These are phyloP conservation scores for Triangularia setosa DNA, from an alignment of 2,329 filamentous ascomycete genomes.

Conservation along the genomic window DNA sequence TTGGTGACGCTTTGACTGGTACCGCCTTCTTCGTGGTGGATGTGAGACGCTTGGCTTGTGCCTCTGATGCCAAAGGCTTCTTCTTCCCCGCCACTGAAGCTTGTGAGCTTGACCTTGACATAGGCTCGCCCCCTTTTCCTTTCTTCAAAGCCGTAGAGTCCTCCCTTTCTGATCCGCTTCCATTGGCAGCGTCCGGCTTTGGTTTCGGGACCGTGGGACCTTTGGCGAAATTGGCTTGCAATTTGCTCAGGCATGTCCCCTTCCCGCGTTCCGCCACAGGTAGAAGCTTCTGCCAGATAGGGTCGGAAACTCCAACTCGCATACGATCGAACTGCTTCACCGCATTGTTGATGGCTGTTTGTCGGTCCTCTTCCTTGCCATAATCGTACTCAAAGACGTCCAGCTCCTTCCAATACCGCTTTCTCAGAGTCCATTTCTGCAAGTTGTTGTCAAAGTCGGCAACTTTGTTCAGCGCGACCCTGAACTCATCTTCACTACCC, in stretches of 20 bases:
- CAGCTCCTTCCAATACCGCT: slow-evolving; percentile 59
- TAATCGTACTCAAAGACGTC: slow-evolving; percentile 63
- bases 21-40: slow-evolving; percentile 40
- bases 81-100: slow-evolving; percentile 53
- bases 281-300: slow-evolving; percentile 59
- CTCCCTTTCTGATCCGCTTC: slow-evolving; percentile 29
- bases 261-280: slow-evolving; percentile 55
- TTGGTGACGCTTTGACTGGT: slow-evolving; percentile 35
- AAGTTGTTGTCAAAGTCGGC: slow-evolving; percentile 47
- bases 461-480: slow-evolving; percentile 53
- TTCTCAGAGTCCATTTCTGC: slow-evolving; percentile 54
- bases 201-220: slow-evolving; percentile 48
- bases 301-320: slow-evolving; percentile 52
- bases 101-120: slow-evolving; percentile 27
- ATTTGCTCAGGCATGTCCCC: slow-evolving; percentile 57
- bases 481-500: slow-evolving; percentile 47
- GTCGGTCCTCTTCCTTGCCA: slow-evolving; percentile 48
- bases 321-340: slow-evolving; percentile 57
- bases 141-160: slow-evolving; percentile 36
- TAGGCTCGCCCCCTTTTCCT: slow-evolving; percentile 37
- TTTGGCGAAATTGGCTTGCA: slow-evolving; percentile 57
- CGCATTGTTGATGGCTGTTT: slow-evolving; percentile 59
- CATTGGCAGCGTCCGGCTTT: slow-evolving; percentile 47
- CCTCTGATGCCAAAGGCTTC: slow-evolving; percentile 51
- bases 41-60: slow-evolving; percentile 54